A percentile compares a stretch with the other conserved stretches of the same genome.
Conservation (phyloP, 179 eudicot species). For the Corrigiola litoralis region DNA sequence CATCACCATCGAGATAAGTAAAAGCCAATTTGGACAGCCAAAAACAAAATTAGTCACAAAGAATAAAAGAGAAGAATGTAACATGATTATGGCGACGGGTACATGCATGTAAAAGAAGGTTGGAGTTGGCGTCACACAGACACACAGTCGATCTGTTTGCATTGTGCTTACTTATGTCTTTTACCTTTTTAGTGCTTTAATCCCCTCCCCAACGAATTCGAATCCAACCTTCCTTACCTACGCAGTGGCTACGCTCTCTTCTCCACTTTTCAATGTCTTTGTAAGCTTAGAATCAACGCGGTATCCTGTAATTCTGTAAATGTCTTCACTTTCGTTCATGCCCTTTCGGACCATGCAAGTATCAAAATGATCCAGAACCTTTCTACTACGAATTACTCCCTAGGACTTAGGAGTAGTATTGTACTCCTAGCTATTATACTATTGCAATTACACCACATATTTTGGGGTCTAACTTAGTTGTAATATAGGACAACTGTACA, state of each 20-base stretch:
- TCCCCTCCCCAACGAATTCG: not conserved
- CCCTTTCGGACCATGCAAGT: too few relatives aligned
- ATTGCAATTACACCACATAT: too few relatives aligned
- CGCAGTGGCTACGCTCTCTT: too few relatives aligned
- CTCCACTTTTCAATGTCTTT: constrained; percentile 6
- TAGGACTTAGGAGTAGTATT: too few relatives aligned
- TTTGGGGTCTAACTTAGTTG: too few relatives aligned
- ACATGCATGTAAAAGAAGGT: constrained; percentile 4
- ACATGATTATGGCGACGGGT: constrained; percentile 2
- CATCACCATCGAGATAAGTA: constrained; percentile 27
- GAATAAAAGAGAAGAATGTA: not conserved
- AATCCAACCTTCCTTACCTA: constrained; percentile 3
- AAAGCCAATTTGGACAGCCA: constrained; percentile 17
- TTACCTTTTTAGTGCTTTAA: not conserved
- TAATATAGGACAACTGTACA: too few relatives aligned
- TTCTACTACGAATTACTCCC: too few relatives aligned
- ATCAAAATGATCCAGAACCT: too few relatives aligned
- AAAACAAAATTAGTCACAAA: constrained; percentile 4
- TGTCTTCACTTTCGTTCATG: not conserved
- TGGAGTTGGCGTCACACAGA: not conserved
- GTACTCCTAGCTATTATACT: too few relatives aligned
- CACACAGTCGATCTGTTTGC: not conserved
- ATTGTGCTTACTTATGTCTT: not conserved
- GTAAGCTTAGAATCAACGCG: constrained; percentile 22
- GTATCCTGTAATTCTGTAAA: not conserved